Conservation (phyloP, 2,329 filamentous ascomycete species). For the Furcasterigmium furcatum region DNA sequence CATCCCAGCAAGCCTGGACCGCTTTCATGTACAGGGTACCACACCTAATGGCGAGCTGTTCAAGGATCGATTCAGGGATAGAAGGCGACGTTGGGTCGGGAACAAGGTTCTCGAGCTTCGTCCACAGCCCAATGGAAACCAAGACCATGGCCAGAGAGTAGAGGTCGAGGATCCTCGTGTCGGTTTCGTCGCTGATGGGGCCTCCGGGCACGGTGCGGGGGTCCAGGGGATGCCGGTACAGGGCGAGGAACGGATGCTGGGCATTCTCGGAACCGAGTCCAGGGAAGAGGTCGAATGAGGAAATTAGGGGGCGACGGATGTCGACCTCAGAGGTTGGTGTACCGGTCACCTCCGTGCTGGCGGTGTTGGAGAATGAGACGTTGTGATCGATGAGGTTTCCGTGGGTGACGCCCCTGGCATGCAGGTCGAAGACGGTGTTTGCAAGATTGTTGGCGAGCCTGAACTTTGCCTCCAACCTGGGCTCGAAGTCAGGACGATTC, state of each 20-base stretch:
- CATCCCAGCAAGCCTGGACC: slow-evolving; percentile 67
- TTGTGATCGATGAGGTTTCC: slow-evolving; percentile 67
- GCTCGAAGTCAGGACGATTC: slow-evolving; percentile 50
- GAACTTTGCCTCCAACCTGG: slow-evolving; percentile 72
- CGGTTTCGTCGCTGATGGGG: slow-evolving; percentile 43
- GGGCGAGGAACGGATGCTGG: slow-evolving; percentile 23
- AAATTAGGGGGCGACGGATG: slow-evolving; percentile 65
- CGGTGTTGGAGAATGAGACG: slow-evolving; percentile 59
- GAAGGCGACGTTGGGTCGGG: slow-evolving; percentile 41
- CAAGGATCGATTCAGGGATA: slow-evolving; percentile 58
- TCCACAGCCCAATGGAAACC: slow-evolving; percentile 74
- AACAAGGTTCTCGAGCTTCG: slow-evolving; percentile 55
- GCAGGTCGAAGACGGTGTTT: slow-evolving; percentile 71
- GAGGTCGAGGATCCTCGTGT: slow-evolving; percentile 61
- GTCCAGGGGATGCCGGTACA: slow-evolving; percentile 67
- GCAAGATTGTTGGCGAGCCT: slow-evolving; percentile 69
- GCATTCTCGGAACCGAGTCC: slow-evolving; percentile 33
- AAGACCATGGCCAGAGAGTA: slow-evolving; percentile 73
- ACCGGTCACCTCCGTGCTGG: slow-evolving; percentile 32
- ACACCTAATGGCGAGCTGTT: slow-evolving; percentile 64
- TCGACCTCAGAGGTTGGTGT: slow-evolving; percentile 47
- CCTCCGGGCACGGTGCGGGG: slow-evolving; percentile 48
- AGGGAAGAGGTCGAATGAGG: slow-evolving; percentile 72
- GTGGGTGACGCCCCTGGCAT: slow-evolving; percentile 66
- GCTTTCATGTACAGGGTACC: slow-evolving; percentile 74